A percentile compares a stretch with the other conserved stretches of the same genome.
Evolutionary conservation across 495 filamentous ascomycete species (phyloP).

Genomic region (Chaetomium tenue): DNA sequence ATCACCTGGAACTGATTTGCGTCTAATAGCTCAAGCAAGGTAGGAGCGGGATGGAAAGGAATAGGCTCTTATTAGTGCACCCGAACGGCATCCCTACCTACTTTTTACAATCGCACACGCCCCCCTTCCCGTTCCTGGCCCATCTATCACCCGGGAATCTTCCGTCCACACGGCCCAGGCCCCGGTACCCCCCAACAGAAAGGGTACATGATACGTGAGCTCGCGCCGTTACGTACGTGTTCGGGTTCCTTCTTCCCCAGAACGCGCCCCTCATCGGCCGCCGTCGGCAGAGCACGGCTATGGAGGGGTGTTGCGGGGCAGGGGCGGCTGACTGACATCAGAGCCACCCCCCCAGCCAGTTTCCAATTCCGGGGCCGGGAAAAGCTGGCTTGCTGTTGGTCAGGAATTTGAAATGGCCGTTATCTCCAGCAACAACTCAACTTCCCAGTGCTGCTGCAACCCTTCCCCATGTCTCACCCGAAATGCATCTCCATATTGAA

Average conservation of each 20-base stretch:
- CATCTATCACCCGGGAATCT: neutral
- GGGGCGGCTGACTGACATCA: conserved; percentile 26
- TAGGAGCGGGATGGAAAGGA: neutral
- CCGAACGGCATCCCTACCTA: conserved; percentile 15
- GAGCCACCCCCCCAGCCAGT: conserved; percentile 2
- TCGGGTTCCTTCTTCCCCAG: conserved; percentile 14
- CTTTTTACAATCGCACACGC: neutral
- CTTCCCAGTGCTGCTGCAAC: neutral
- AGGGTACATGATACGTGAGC: neutral
- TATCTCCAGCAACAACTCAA: neutral
- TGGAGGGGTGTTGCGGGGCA: conserved; percentile 14
- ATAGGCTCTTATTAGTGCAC: conserved; percentile 9
- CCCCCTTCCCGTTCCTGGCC: neutral
- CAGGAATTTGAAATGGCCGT: neutral
- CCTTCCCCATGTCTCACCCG: neutral
- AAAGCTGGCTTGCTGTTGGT: neutral
- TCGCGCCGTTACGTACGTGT: neutral
- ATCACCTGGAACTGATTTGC: conserved; percentile 6
- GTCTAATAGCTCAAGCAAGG: neutral
- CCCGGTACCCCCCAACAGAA: neutral
- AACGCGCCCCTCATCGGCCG: conserved; percentile 30
- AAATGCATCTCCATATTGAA: conserved; percentile 1
- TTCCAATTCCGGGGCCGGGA: neutral
- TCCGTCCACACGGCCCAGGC: conserved; percentile 14
- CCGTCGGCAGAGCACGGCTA: conserved; percentile 35